Evolutionary conservation across 179 eudicot species (phyloP).

Genomic region (Beta macrorhiza): DNA sequence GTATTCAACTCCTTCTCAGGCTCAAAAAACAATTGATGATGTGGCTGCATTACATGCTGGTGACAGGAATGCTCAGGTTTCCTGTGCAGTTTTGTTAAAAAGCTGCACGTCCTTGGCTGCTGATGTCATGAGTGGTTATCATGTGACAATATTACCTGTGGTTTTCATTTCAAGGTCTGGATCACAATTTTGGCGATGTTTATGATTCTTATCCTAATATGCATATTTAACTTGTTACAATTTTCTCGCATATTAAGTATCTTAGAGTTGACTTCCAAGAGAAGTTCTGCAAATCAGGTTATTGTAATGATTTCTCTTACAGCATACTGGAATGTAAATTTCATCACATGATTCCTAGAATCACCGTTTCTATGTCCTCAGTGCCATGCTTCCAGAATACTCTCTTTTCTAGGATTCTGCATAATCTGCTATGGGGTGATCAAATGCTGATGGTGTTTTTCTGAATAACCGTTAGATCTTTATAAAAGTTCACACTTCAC

Average conservation of each 20-base stretch:
- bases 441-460: neutral
- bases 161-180: constrained; percentile 79
- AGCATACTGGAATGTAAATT: neutral
- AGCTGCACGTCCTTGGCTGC: constrained; percentile 75
- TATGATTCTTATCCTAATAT: neutral
- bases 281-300: neutral
- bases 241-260: neutral
- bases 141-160: constrained; percentile 69
- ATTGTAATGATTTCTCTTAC: neutral
- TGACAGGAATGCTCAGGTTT: constrained; percentile 80
- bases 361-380: neutral
- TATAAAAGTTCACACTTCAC: no score
- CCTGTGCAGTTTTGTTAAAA: constrained; percentile 85
- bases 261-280: neutral
- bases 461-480: no score
- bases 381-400: neutral
- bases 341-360: neutral
- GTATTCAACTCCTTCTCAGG: constrained; percentile 67
- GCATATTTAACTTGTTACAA: neutral
- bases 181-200: neutral
- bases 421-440: neutral
- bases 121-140: constrained; percentile 73
- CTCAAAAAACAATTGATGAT: constrained; percentile 74
- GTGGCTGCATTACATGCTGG: constrained; percentile 74
- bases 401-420: neutral